These are phyloP conservation scores for Scalesia atractyloides DNA, from an alignment of 129 eudicot genomes.

Conservation along the genomic window DNA sequence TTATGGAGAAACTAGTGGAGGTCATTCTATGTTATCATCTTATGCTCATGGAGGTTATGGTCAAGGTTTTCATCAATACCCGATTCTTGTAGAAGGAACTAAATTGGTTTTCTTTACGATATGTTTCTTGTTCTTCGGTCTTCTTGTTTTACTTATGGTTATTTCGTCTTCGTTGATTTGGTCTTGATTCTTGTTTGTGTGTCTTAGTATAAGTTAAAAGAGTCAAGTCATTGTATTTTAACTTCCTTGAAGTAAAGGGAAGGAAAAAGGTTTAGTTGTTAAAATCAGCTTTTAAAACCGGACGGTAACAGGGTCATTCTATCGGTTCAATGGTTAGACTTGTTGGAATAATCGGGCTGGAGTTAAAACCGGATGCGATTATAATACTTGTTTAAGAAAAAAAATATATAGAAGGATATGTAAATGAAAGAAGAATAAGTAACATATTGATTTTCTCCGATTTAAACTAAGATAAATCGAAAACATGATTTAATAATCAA, in stretches of 20 bases:
- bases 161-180: slow-evolving; percentile 25
- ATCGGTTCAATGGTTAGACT: no score
- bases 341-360: no score
- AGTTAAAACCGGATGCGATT: no score
- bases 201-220: not conserved
- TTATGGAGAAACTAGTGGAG: slow-evolving; percentile 51
- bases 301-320: no score
- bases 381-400: no score
- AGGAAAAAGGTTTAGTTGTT: not conserved
- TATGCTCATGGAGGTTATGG: slow-evolving; percentile 28
- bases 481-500: no score
- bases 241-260: not conserved
- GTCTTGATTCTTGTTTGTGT: slow-evolving; percentile 1
- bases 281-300: not conserved
- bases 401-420: no score
- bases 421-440: no score
- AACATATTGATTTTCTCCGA: no score
- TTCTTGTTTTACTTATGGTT: slow-evolving; percentile 35
- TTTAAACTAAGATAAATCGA: no score
- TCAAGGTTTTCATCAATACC: slow-evolving; percentile 55
- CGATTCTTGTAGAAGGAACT: slow-evolving; percentile 43
- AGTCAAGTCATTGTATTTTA: not conserved
- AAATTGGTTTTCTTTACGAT: slow-evolving; percentile 38
- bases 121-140: slow-evolving; percentile 49
- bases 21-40: slow-evolving; percentile 44